phyloP scores from a whole-genome alignment of 2,329 filamentous ascomycete genomes.

The Penicillium psychrosexuale region DNA sequence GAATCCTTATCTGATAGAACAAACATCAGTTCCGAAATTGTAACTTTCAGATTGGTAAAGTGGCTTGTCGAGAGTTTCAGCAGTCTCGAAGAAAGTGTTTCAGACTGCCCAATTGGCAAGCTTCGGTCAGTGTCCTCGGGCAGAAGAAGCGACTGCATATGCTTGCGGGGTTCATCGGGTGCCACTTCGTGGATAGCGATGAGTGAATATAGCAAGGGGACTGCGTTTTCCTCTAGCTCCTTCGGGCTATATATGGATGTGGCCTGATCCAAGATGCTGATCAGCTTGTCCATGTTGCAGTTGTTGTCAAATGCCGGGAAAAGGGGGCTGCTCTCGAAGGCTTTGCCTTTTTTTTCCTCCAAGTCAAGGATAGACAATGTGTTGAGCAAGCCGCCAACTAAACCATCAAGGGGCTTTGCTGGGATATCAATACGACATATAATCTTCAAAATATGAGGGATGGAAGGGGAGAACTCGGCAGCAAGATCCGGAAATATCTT shows the following conservation, averaged over 20 bases:
- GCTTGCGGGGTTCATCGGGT: slow-evolving; percentile 58
- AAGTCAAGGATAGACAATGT: slow-evolving; percentile 76
- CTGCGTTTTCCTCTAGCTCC: slow-evolving; percentile 68
- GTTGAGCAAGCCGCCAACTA: slow-evolving; percentile 72
- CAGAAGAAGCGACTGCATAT: slow-evolving; percentile 66
- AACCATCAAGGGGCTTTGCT: slow-evolving; percentile 67
- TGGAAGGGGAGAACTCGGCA: slow-evolving; percentile 62
- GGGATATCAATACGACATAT: slow-evolving; percentile 60
- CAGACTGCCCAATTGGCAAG: slow-evolving; percentile 70
- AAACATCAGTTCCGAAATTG: slow-evolving; percentile 77
- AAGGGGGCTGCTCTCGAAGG: slow-evolving; percentile 50
- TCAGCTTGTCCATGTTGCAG: slow-evolving; percentile 61
- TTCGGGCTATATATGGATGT: slow-evolving; percentile 61
- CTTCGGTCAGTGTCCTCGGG: slow-evolving; percentile 74
- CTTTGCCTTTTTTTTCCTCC: slow-evolving; percentile 50
- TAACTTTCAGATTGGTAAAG: slow-evolving; percentile 68
- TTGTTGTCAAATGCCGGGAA: slow-evolving; percentile 65
- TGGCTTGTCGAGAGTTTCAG: slow-evolving; percentile 75
- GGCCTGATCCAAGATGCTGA: slow-evolving; percentile 67
- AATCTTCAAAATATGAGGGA: slow-evolving; percentile 68
- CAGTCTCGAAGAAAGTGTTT: slow-evolving; percentile 71
- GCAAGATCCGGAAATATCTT: slow-evolving; percentile 65
- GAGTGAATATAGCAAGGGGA: slow-evolving; percentile 72
- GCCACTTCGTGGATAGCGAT: slow-evolving; percentile 68
- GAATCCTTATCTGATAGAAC: slow-evolving; percentile 81